Evolutionary conservation across 1,284 basidiomycete species (phyloP), one percentile per base, ranked within the genome.

Genomic region (Microbotryum lychnidis-dioicae): DNA sequence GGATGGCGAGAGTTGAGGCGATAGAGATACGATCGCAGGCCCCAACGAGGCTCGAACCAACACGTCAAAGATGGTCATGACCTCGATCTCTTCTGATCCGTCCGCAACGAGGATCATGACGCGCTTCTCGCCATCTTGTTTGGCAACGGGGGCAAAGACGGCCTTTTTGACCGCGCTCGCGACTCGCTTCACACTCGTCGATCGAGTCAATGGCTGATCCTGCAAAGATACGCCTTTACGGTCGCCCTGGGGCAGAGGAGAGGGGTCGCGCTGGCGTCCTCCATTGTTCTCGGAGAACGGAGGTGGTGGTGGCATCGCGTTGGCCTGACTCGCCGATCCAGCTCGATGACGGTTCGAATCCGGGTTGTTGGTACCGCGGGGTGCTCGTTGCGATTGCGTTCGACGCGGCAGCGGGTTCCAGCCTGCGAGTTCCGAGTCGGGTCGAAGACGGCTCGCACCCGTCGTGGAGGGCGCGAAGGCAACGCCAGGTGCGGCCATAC

Each of bases 71-170:
- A 83, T 80, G 74, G 89, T 85, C 12, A 86, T 86, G 69, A 85
- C 88, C 71, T 92, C 89, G 83, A 89, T 89, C 75, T 91, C 88
- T 72, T 92, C 89, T 0, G 88, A 89, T 9, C 89, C 90, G 71
- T 91, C 81, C n/a, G 89, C 86, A n/a, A 91, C 82, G 25, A 91
- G 78, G 57, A 91, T 80, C 29, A 89, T 76, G 25, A 85, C 87
- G 42, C 65, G 20, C 54, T 62, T 67, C 52, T 69, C 67, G 25
- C 63, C 67, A 4, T 57, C 57, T 18, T 20, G 47, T 53, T 67
- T 68, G 6, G 58, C 53, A 6, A 49, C 23, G 16, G 67, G 67
- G 6, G 58, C 64, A 47, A 68, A 68, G 4, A 53, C 60, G 6
- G 59, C 58, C 49, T 56, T 58, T 18, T 51, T 54, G 44, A 60